These are phyloP conservation scores for Saturnispora sekii DNA, from an alignment of 805 yeast species.

Conservation along the genomic window DNA sequence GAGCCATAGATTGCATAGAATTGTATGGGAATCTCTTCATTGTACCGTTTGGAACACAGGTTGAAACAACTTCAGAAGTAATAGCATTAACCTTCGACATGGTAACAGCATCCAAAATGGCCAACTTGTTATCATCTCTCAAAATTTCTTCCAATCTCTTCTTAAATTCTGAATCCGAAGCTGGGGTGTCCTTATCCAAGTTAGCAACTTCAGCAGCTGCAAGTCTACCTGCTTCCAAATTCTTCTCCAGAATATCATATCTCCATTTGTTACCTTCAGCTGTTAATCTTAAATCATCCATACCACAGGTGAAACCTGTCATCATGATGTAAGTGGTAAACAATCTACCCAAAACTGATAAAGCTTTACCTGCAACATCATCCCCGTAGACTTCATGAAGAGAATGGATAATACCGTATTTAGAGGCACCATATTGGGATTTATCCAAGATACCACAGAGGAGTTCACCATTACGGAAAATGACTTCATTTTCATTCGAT, in stretches of 20 bases:
- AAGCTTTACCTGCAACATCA: conserved; percentile 75
- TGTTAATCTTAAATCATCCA: conserved; percentile 95
- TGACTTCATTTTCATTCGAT: conserved; percentile 76
- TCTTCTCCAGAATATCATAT: conserved; percentile 64
- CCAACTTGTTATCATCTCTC: conserved; percentile 87
- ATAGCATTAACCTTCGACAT: conserved; percentile 86
- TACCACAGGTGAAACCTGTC: conserved; percentile 97
- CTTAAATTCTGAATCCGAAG: conserved; percentile 62
- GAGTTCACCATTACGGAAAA: conserved; percentile 80
- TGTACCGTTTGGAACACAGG: conserved; percentile 94
- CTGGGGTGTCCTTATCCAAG: conserved; percentile 41
- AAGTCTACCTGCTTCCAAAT: conserved; percentile 74
- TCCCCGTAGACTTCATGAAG: conserved; percentile 95
- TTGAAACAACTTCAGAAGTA: conserved; percentile 88
- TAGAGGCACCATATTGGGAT: conserved; percentile 97
- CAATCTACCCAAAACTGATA: conserved; percentile 88
- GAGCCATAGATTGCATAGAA: conserved; percentile 98
- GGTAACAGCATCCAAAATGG: conserved; percentile 90
- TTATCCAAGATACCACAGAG: conserved; percentile 91
- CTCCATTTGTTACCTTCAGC: conserved; percentile 88
- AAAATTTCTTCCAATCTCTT: conserved; percentile 88
- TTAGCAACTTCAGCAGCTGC: conserved; percentile 96
- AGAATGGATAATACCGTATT: conserved; percentile 94
- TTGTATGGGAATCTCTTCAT: conserved; percentile 93
- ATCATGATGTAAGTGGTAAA: conserved; percentile 89